Conservation (phyloP, 345 rosid species). For the Aquilaria yunnanensis region DNA sequence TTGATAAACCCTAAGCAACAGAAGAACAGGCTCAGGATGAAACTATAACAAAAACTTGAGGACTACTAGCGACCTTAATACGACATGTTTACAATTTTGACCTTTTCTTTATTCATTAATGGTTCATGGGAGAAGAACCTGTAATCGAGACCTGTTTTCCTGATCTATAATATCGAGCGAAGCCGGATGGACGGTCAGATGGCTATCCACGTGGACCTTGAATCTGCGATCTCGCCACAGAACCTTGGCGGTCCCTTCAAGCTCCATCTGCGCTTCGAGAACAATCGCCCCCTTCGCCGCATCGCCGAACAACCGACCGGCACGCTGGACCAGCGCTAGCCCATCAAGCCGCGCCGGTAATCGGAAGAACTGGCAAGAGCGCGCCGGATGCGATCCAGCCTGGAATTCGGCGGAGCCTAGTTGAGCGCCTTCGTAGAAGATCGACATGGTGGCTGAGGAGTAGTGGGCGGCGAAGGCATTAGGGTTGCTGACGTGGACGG, state of each 20-base stretch:
- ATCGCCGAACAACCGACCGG: constrained; percentile 54
- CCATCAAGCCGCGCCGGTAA: constrained; percentile 73
- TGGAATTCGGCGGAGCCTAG: constrained; percentile 58
- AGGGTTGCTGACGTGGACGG: constrained; percentile 82
- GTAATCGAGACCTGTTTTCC: constrained; percentile 56
- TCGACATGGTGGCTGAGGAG: constrained; percentile 74
- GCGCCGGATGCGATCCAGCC: constrained; percentile 64
- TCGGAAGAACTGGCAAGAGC: constrained; percentile 58
- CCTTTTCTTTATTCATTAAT: too few species aligned
- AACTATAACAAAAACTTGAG: too few species aligned
- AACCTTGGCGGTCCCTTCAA: constrained; percentile 70
- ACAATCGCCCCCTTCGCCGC: constrained; percentile 72
- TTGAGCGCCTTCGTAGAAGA: constrained; percentile 78
- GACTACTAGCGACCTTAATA: too few species aligned
- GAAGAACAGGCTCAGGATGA: too few species aligned
- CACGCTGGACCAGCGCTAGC: constrained; percentile 75
- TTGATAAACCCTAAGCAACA: too few species aligned
- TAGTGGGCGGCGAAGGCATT: constrained; percentile 59
- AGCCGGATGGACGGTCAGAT: constrained; percentile 73
- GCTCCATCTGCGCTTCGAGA: constrained; percentile 60
- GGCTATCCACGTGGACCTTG: constrained; percentile 71
- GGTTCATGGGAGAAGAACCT: constrained; percentile 30
- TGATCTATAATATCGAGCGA: constrained; percentile 75
- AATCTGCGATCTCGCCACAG: constrained; percentile 81
- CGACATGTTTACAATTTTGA: too few species aligned